These are phyloP conservation scores for Melaleuca alternifolia DNA, from an alignment of 345 rosid genomes.

Conservation along the genomic window DNA sequence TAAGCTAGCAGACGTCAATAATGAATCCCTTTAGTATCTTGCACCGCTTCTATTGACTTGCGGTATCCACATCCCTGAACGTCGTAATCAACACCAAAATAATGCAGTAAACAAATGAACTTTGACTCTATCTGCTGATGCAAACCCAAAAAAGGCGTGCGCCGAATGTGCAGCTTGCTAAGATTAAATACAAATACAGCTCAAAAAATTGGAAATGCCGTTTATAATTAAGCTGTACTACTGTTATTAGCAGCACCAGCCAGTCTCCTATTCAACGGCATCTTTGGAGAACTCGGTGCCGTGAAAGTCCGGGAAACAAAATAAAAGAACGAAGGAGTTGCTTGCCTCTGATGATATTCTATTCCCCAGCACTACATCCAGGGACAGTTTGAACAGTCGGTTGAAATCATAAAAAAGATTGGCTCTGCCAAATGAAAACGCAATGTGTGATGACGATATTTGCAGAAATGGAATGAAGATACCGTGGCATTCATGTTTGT, in stretches of 20 bases:
- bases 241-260: background rate
- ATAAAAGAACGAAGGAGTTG: background rate
- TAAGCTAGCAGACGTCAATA: background rate
- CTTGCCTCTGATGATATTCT: no score
- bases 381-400: background rate
- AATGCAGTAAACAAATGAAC: background rate
- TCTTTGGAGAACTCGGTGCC: background rate
- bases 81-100: background rate
- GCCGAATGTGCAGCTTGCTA: background rate
- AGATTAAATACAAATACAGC: background rate
- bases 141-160: background rate
- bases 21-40: constrained; percentile 16
- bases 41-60: constrained; percentile 11
- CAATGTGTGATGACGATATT: background rate
- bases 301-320: background rate
- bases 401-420: background rate
- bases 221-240: background rate
- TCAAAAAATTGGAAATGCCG: background rate
- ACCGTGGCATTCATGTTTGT: background rate
- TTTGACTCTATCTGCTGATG: background rate
- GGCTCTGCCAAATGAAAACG: no score
- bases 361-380: no score
- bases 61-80: constrained; percentile 4
- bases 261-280: background rate
- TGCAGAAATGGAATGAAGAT: background rate